phyloP scores from a whole-genome alignment of 129 eudicot genomes.

The Flaveria trinervia region DNA sequence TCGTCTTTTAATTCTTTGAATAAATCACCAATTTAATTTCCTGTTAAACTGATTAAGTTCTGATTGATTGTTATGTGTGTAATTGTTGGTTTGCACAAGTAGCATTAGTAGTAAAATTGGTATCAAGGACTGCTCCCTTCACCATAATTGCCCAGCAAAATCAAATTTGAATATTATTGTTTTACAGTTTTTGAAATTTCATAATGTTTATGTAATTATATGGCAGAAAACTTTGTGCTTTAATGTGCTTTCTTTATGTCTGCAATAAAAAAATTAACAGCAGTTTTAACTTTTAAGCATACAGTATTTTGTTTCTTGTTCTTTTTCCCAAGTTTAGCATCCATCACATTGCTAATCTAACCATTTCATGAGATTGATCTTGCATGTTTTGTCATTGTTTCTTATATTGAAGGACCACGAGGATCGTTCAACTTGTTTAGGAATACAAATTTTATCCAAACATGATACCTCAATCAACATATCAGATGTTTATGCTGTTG shows the following conservation, averaged over 20 bases:
- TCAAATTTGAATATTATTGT: background rate
- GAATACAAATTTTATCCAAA: conserved; percentile 46
- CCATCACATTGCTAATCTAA: conserved; percentile 13
- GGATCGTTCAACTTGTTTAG: conserved; percentile 55
- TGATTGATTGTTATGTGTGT: background rate
- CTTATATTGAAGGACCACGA: conserved; percentile 46
- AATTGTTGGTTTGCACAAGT: conserved; percentile 10
- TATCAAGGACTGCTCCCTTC: background rate
- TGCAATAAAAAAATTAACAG: background rate
- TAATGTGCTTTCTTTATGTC: too few species aligned
- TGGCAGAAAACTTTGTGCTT: background rate
- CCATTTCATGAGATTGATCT: conserved; percentile 9
- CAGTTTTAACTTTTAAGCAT: conserved; percentile 9
- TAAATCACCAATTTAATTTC: background rate
- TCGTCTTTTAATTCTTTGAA: background rate
- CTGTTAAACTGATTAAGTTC: background rate
- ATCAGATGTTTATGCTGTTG: conserved; percentile 73
- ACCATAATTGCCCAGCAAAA: background rate
- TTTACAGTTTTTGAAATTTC: background rate
- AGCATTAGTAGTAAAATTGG: background rate
- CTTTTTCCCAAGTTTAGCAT: background rate
- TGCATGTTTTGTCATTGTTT: conserved; percentile 18
- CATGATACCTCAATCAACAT: conserved; percentile 47
- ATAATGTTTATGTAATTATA: background rate
- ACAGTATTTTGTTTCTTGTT: background rate